A percentile compares a stretch with the other conserved stretches of the same genome.
Conservation (phyloP, 306 rosid species). For the Acacia crassicarpa region DNA sequence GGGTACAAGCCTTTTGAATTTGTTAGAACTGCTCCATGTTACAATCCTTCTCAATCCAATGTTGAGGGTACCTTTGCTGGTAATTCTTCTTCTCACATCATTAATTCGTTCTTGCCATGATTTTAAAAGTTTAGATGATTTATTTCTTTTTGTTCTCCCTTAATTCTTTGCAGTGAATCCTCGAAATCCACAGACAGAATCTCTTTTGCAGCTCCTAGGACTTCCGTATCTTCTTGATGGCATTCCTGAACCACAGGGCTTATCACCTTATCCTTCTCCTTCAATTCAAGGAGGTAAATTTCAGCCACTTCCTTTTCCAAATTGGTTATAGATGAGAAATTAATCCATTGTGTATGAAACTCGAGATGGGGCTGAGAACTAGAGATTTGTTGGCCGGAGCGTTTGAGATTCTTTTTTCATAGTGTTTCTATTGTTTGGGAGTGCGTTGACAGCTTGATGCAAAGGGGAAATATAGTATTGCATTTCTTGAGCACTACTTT, state of each 20-base stretch:
- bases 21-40: slow-evolving; percentile 67
- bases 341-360: background rate
- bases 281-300: slow-evolving; percentile 52
- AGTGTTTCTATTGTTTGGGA: background rate
- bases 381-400: background rate
- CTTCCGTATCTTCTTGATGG: slow-evolving; percentile 87
- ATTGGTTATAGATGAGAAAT: slow-evolving; percentile 9
- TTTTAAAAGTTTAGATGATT: slow-evolving; percentile 2
- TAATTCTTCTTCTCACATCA: slow-evolving; percentile 31
- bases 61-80: slow-evolving; percentile 39
- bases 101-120: slow-evolving; percentile 19
- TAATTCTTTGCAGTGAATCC: slow-evolving; percentile 47
- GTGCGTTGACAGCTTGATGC: background rate
- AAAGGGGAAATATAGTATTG: background rate
- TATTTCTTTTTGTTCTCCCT: background rate
- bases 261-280: slow-evolving; percentile 45
- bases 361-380: slow-evolving; percentile 14
- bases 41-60: slow-evolving; percentile 59
- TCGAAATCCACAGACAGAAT: slow-evolving; percentile 86
- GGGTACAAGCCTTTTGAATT: slow-evolving; percentile 80
- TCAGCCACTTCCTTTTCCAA: background rate
- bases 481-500: background rate
- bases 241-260: slow-evolving; percentile 43
- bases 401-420: background rate
- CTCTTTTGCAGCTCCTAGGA: slow-evolving; percentile 75